phyloP scores from a whole-genome alignment of 208 protist species.

The Trypanosoma cruzi region DNA sequence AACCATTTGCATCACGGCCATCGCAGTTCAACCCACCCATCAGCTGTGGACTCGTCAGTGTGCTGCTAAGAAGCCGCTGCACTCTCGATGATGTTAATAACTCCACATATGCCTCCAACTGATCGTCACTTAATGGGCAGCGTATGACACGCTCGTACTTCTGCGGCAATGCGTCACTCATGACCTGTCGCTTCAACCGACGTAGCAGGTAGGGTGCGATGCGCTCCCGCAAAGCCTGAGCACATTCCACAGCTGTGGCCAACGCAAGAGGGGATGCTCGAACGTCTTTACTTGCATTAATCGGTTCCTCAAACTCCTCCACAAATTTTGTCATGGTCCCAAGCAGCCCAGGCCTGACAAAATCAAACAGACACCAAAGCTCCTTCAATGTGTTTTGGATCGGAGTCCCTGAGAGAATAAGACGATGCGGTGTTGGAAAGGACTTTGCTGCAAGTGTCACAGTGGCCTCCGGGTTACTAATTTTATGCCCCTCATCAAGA shows the following conservation, averaged over 20 bases:
- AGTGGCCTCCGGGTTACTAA: conserved; percentile 95
- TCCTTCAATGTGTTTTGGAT: conserved; percentile 99
- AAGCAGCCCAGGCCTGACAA: conserved; percentile 97
- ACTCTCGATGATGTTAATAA: conserved; percentile 84
- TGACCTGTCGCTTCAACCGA: conserved; percentile 96
- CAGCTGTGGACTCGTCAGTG: conserved; percentile 29
- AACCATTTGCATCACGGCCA: conserved; percentile 55
- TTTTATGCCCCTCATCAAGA: conserved; percentile 98
- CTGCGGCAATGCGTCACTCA: conserved; percentile 77
- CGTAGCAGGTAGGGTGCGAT: conserved; percentile 97
- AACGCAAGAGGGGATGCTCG: conserved; percentile 90
- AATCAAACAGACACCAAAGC: conserved; percentile 99
- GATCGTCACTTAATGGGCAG: conserved; percentile 92
- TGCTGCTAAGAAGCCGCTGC: conserved; percentile 51
- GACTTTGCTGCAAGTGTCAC: conserved; percentile 96
- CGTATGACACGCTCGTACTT: conserved; percentile 98
- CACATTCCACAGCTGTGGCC: conserved; percentile 95
- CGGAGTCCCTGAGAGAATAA: conserved; percentile 97
- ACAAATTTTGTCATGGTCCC: conserved; percentile 85
- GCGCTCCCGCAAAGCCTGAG: conserved; percentile 89
- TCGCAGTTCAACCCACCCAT: conserved; percentile 54
- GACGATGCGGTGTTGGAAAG: conserved; percentile 92
- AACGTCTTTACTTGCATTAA: conserved; percentile 90
- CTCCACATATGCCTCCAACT: conserved; percentile 92
- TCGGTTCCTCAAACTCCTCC: conserved; percentile 82